phyloP scores from a whole-genome alignment of 768 basidiomycete species.

The Tylopilus intermedius region DNA sequence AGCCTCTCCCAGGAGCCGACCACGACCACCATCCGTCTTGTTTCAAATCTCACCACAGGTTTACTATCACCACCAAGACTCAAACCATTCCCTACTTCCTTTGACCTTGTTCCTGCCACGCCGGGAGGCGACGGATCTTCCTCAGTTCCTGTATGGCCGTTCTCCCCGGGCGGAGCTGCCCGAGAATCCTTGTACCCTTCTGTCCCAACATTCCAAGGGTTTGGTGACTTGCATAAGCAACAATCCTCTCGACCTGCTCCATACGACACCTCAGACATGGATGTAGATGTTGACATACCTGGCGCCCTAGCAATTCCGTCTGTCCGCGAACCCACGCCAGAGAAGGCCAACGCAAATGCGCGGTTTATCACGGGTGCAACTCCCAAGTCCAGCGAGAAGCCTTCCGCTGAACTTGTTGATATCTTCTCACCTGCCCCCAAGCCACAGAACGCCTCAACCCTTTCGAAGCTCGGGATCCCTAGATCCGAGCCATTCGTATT shows the following conservation, averaged over 20 bases:
- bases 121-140: conserved; percentile 32
- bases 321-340: conserved; percentile 20
- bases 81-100: conserved; percentile 59
- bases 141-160: conserved; percentile 36
- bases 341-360: conserved; percentile 3
- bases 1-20: conserved; percentile 48
- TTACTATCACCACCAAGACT: conserved; percentile 54
- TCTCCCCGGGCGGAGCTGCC: conserved; percentile 29
- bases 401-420: conserved; percentile 31
- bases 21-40: conserved; percentile 47
- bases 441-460: conserved; percentile 11
- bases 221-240: conserved; percentile 24
- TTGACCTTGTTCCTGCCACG: conserved; percentile 61
- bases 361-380: conserved; percentile 23
- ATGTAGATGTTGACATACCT: conserved; percentile 35
- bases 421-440: conserved; percentile 39
- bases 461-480: conserved; percentile 22
- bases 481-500: conserved; percentile 60
- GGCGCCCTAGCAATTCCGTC: conserved; percentile 26
- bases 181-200: conserved; percentile 37
- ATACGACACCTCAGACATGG: conserved; percentile 30
- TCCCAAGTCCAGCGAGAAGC: conserved; percentile 27
- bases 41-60: conserved; percentile 28
- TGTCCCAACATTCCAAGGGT: conserved; percentile 32
- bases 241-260: conserved; percentile 12